Evolutionary conservation across 1,139 yeast species (phyloP).

Genomic region (Wickerhamiella pararugosa): DNA sequence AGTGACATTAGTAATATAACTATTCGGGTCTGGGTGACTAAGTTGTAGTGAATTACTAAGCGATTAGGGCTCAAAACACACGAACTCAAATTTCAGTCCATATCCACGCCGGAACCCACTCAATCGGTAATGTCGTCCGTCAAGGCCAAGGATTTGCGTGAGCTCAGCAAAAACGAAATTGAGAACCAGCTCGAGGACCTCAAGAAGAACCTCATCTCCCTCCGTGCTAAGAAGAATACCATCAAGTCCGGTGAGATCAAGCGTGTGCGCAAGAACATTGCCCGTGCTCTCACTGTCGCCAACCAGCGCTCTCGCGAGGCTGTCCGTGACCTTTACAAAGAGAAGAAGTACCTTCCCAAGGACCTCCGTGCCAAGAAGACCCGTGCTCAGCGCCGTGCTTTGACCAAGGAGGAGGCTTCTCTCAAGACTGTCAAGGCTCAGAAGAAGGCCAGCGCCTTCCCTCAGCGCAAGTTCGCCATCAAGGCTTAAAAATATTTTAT

Average conservation of each 20-base stretch:
- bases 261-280: slow-evolving; percentile 95
- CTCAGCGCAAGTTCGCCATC: slow-evolving; percentile 96
- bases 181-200: slow-evolving; percentile 86
- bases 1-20: too few relatives aligned
- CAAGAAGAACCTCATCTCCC: slow-evolving; percentile 92
- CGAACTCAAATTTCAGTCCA: neutral
- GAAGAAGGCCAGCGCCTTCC: slow-evolving; percentile 91
- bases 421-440: slow-evolving; percentile 75
- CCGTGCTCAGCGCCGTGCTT: slow-evolving; percentile 98
- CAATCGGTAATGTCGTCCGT: slow-evolving; percentile 59
- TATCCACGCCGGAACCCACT: neutral
- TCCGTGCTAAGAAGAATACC: slow-evolving; percentile 91
- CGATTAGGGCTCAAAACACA: too few relatives aligned
- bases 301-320: slow-evolving; percentile 94
- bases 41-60: too few relatives aligned
- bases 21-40: too few relatives aligned
- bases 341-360: slow-evolving; percentile 96
- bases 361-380: slow-evolving; percentile 99
- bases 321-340: slow-evolving; percentile 84
- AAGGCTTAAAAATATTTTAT: slow-evolving; percentile 53
- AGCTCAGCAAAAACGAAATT: slow-evolving; percentile 94
- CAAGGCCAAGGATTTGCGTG: slow-evolving; percentile 92
- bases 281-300: slow-evolving; percentile 94
- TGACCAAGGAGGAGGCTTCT: slow-evolving; percentile 75
- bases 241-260: slow-evolving; percentile 65